A percentile compares a stretch with the other conserved stretches of the same genome.
These are phyloP conservation scores for Gossypium davidsonii DNA, from an alignment of 441 rosid species.

Conservation along the genomic window DNA sequence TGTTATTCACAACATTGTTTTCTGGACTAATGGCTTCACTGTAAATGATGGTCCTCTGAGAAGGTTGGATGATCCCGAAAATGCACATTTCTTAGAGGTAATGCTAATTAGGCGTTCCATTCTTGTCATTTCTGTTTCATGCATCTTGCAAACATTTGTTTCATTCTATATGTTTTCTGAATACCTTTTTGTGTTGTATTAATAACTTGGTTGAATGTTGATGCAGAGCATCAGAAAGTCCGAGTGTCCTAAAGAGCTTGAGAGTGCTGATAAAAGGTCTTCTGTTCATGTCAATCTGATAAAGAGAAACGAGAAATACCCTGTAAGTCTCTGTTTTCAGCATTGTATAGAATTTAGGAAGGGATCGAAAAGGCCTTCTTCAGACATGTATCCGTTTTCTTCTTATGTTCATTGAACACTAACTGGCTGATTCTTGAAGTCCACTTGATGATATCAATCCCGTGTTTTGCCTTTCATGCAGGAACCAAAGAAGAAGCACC, in stretches of 20 bases:
- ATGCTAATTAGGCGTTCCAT: neutral
- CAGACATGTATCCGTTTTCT: neutral
- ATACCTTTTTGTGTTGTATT: neutral
- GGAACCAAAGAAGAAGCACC: constrained; percentile 66
- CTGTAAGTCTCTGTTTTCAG: constrained; percentile 40
- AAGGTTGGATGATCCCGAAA: constrained; percentile 87
- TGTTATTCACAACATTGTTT: constrained; percentile 73
- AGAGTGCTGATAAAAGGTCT: constrained; percentile 71
- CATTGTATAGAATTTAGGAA: neutral
- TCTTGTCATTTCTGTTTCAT: neutral
- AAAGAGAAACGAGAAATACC: constrained; percentile 65
- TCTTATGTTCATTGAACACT: neutral
- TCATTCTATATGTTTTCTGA: neutral
- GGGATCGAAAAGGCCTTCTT: neutral
- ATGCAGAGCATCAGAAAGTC: constrained; percentile 82
- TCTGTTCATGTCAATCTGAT: constrained; percentile 79
- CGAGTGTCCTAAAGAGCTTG: constrained; percentile 94
- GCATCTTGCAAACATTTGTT: neutral
- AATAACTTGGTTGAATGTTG: constrained; percentile 10
- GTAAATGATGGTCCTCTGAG: constrained; percentile 88
- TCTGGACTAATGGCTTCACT: constrained; percentile 94
- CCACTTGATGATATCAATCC: neutral
- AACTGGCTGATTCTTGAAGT: neutral
- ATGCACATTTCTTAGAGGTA: constrained; percentile 92
- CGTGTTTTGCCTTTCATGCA: constrained; percentile 19